Conservation (phyloP, 371 early-diverging fungal species). For the Smittium mucronatum region DNA sequence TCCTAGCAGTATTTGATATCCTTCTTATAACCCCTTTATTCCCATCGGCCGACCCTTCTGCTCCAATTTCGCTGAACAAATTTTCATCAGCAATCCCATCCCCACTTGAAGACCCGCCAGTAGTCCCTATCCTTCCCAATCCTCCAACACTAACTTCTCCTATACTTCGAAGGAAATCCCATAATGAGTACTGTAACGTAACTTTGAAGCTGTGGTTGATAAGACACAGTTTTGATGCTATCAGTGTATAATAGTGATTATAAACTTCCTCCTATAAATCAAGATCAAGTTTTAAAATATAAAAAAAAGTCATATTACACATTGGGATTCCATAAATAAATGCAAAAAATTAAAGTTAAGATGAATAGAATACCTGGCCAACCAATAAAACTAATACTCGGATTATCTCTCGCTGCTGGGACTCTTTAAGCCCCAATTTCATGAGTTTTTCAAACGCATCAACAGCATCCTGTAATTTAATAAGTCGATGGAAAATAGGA, state of each 20-base stretch:
- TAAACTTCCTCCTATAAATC: conserved; percentile 72
- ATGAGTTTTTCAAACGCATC: conserved; percentile 81
- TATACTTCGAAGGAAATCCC: conserved; percentile 77
- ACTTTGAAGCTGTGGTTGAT: conserved; percentile 68
- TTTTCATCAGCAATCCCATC: conserved; percentile 21
- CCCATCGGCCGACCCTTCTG: conserved; percentile 13
- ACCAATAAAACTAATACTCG: conserved; percentile 45
- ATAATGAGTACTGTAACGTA: conserved; percentile 86
- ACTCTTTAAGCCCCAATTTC: conserved; percentile 67
- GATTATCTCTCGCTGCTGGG: conserved; percentile 88
- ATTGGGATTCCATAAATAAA: too few species aligned
- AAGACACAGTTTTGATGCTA: conserved; percentile 62
- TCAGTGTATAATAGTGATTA: conserved; percentile 89
- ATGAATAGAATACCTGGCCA: conserved; percentile 1
- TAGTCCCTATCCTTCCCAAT: conserved; percentile 35
- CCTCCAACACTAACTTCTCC: conserved; percentile 69
- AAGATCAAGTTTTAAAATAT: conserved; percentile 57
- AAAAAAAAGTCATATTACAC: too few species aligned
- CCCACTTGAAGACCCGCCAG: too few species aligned
- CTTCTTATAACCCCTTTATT: conserved; percentile 45
- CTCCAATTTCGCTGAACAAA: conserved; percentile 12
- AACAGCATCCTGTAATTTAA: conserved; percentile 60
- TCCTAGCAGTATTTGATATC: conserved; percentile 56
- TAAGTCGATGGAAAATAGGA: not conserved
- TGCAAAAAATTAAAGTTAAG: not conserved